Evolutionary conservation across 345 rosid genomes (phyloP), one percentile per base, ranked within the genome.

Genomic region (Eucalyptus erythrocorys): DNA sequence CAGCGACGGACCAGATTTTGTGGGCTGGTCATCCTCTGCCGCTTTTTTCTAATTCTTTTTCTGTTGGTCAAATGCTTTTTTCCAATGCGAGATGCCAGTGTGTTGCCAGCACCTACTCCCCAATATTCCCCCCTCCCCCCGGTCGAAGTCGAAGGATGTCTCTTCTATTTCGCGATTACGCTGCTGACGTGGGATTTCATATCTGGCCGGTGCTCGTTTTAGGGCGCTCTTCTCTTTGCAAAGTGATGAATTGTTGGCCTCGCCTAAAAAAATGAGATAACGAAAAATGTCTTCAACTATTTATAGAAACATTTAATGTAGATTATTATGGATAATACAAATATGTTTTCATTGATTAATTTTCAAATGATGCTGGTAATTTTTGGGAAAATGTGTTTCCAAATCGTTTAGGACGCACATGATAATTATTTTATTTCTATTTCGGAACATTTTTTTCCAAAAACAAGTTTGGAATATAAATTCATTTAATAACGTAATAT

Each of bases 371-470:
- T 19, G 57, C 1, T 0, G 2, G 10, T 51, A 19, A 51, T 51
- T 51, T 19, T n/a, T 9, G 3, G 30, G 61, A 24, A 24, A 24
- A 55, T 55, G 5, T 2, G 6, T 24, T 55, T 55, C 1, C 11
- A 32, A 32, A 68, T 32, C 1, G 0, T 16, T 32, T 0, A 16
- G 0, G 57, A 19, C 2, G 2, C 0, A 4, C 9, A 1, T 51
- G 4, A 19, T 19, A 51, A 51, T 0, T 3, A 51, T 51, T 51
- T 3, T 51, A 7, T 51, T 51, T 51, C 3, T 51, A 0, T 51
- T 51, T 51, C 1, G 19, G 0, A 4, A 51, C 10, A 19, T 51
- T 51, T 19, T 21, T 1, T 51, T 51, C 4, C 0, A 3, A 0
- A 7, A 51, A 51, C 1, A 51, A 50, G 1, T 50, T 7, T 51